Evolutionary conservation across 1,284 basidiomycete genomes (phyloP).

Genomic region (Tremellales sp.): DNA sequence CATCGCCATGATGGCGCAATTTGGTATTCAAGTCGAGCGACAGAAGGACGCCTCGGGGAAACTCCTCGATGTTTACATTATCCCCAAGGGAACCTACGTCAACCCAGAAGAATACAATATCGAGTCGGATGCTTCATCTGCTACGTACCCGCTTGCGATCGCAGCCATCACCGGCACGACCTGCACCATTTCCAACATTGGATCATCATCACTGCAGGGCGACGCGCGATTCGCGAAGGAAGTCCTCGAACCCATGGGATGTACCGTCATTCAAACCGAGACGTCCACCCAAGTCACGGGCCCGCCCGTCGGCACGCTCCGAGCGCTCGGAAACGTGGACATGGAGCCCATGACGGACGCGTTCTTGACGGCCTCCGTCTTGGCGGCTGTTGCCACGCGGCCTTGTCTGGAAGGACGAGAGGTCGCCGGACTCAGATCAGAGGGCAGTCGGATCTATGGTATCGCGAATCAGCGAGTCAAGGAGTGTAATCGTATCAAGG

Average conservation of each 20-base stretch:
- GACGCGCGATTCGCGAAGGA: constrained; percentile 93
- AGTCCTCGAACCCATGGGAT: constrained; percentile 93
- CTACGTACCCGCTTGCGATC: constrained; percentile 94
- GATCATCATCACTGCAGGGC: constrained; percentile 84
- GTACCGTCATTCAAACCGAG: constrained; percentile 79
- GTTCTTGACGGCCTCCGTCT: constrained; percentile 88
- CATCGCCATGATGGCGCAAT: constrained; percentile 94
- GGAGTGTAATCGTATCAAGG: constrained; percentile 94
- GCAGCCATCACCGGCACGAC: constrained; percentile 93
- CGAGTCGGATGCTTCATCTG: constrained; percentile 92
- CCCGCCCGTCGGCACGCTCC: constrained; percentile 73
- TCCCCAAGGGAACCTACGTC: constrained; percentile 74
- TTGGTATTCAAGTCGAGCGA: constrained; percentile 76
- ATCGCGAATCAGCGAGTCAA: constrained; percentile 99
- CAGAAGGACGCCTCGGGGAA: constrained; percentile 65
- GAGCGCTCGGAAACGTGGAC: constrained; percentile 81
- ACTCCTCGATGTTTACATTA: constrained; percentile 75
- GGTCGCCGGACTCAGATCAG: constrained; percentile 43
- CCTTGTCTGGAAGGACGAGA: constrained; percentile 49
- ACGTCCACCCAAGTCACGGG: constrained; percentile 91
- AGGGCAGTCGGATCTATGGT: constrained; percentile 77
- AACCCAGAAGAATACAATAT: constrained; percentile 83
- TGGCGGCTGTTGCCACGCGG: constrained; percentile 77
- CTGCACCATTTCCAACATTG: constrained; percentile 91
- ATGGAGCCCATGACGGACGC: constrained; percentile 99